Evolutionary conservation across 345 rosid species (phyloP).

Genomic region (Linum trigynum): DNA sequence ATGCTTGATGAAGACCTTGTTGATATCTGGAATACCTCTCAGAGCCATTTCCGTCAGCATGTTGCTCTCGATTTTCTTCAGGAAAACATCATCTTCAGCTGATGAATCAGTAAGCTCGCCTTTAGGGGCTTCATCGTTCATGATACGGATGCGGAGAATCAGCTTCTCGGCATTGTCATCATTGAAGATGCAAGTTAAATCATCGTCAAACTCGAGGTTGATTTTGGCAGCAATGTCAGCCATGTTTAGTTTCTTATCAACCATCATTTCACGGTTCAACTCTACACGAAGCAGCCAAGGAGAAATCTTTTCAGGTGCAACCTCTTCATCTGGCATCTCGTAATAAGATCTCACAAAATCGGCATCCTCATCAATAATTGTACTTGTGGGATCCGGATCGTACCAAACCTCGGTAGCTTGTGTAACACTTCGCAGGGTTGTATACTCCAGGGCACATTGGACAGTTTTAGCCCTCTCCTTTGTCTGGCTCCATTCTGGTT

Average conservation of each 20-base stretch:
- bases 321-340: conserved; percentile 98
- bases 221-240: conserved; percentile 95
- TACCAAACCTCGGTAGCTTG: conserved; percentile 98
- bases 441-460: conserved; percentile 95
- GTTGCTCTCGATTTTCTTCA: conserved; percentile 91
- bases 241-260: conserved; percentile 93
- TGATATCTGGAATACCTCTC: conserved; percentile 89
- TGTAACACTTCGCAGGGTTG: conserved; percentile 92
- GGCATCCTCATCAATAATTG: conserved; percentile 78
- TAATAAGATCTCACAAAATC: conserved; percentile 93
- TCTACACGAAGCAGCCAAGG: conserved; percentile 98
- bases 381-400: conserved; percentile 94
- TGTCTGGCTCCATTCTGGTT: conserved; percentile 63
- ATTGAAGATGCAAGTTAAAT: conserved; percentile 84
- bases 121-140: conserved; percentile 92
- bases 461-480: conserved; percentile 92
- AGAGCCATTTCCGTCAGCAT: conserved; percentile 99
- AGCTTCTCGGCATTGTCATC: conserved; percentile 92
- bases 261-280: conserved; percentile 98
- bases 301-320: conserved; percentile 84
- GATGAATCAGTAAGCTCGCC: conserved; percentile 63
- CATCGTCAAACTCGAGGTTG: conserved; percentile 86
- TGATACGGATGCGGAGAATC: conserved; percentile 85
- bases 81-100: conserved; percentile 96
- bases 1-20: conserved; percentile 87